Evolutionary conservation across 2,329 filamentous ascomycete species (phyloP), one percentile per base, ranked within the genome.

Genomic region (Simplicillium sp.): DNA sequence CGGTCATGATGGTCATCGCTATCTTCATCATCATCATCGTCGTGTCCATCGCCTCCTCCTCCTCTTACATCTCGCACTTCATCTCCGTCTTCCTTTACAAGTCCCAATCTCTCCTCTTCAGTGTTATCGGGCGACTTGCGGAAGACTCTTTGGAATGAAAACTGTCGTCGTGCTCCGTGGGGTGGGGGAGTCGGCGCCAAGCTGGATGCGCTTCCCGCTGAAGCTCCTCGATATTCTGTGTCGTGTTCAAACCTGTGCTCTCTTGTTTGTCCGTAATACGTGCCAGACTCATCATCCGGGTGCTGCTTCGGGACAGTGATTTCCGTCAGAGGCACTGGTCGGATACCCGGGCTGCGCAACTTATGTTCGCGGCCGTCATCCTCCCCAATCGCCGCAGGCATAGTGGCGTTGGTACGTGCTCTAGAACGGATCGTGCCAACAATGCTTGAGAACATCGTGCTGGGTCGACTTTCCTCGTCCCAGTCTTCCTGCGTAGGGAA

Each of bases 81-180:
- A 31, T 54, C 49, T 60, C 63, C 59, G 54, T 87, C 83, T 18
- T 84, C 83, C 50, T 82, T 83, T n/a, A 94, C 87, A 4, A 95
- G 73, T 1, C 87, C 88, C 7, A 90, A 61, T 14, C 77, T 70
- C 61, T 94, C 88, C 62, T 95, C 88, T 57, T 94, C 88, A 0
- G 84, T 89, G 2, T 76, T 76, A 35, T 68, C 68, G 29, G 53
- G 47, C 15, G 54, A 54, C 29, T 57, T 58, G 40, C 56, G 52
- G 60, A 96, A 92, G 39, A 95, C 79, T 49, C 84, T 87, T 48
- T 89, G 83, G 69, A 97, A 97, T 14, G 86, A 94, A 64, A 97
- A 98, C 56, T 95, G 87, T 45, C 90, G 75, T 48, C 69, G 75
- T 11, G 83, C 77, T 25, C 67, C 66, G 41, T 73, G 76, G 3